Percentiles rank a stretch among this genome's conserved stretches.
Evolutionary conservation across 495 filamentous ascomycete genomes (phyloP).

Genomic region (Beverwykella pulmonaria): DNA sequence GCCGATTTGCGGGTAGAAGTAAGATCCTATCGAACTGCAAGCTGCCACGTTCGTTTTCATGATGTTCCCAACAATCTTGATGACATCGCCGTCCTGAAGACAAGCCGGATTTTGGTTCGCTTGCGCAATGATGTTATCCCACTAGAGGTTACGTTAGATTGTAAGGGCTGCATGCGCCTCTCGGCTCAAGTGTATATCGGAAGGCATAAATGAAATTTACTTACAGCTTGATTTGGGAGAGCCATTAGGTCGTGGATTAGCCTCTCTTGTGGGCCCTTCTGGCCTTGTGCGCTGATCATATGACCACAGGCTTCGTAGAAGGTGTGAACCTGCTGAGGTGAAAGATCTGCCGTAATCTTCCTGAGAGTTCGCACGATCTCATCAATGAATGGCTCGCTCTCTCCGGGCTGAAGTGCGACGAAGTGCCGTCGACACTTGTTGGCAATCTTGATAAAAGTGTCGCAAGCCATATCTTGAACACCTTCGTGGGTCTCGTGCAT

Average conservation of each 20-base stretch:
- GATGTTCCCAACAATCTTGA: slow-evolving; percentile 98
- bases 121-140: slow-evolving; percentile 87
- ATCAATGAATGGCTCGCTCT: slow-evolving; percentile 95
- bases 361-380: slow-evolving; percentile 95
- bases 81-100: slow-evolving; percentile 87
- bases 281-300: slow-evolving; percentile 98
- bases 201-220: slow-evolving; percentile 24
- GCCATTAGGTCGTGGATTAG: slow-evolving; percentile 91
- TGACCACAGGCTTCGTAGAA: slow-evolving; percentile 99
- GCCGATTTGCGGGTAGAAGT: slow-evolving; percentile 99
- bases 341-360: slow-evolving; percentile 91
- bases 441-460: slow-evolving; percentile 99
- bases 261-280: slow-evolving; percentile 85
- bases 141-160: slow-evolving; percentile 47
- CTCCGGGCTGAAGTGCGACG: slow-evolving; percentile 91
- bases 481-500: slow-evolving; percentile 99
- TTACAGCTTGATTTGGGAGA: slow-evolving; percentile 79
- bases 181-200: not conserved
- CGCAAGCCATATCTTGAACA: slow-evolving; percentile 99
- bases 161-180: not conserved
- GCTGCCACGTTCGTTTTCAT: slow-evolving; percentile 99
- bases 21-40: slow-evolving; percentile 90
- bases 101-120: slow-evolving; percentile 80
- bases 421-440: slow-evolving; percentile 98
- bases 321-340: slow-evolving; percentile 95